These are phyloP conservation scores for Alternaria arborescens DNA, from an alignment of 2,329 filamentous ascomycete genomes.

Conservation along the genomic window DNA sequence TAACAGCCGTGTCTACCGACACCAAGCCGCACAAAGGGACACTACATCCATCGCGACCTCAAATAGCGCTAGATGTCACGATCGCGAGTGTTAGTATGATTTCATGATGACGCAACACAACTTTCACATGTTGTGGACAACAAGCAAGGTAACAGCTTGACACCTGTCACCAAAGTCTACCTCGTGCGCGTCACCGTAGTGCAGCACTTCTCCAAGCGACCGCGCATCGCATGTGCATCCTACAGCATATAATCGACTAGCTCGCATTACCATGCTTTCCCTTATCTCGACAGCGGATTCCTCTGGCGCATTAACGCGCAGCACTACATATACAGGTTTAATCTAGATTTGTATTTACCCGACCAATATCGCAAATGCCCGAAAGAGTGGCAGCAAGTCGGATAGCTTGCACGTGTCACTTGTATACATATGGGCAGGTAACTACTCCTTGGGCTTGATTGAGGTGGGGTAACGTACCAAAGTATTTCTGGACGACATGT, in stretches of 20 bases:
- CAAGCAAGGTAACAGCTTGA: conserved; percentile 2
- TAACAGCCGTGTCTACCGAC: conserved; percentile 8
- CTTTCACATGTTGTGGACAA: conserved; percentile 7
- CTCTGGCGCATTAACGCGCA: background rate
- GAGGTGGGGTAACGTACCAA: conserved; percentile 9
- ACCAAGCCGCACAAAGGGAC: conserved; percentile 3
- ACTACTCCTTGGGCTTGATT: conserved; percentile 8
- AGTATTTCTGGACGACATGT: conserved; percentile 10
- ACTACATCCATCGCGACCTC: background rate
- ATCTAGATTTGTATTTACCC: conserved; percentile 15
- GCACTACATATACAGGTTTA: conserved; percentile 8
- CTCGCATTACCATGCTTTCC: conserved; percentile 2
- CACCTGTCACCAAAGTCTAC: conserved; percentile 1
- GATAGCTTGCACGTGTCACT: conserved; percentile 1
- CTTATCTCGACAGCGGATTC: conserved; percentile 12
- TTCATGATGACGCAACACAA: conserved; percentile 11
- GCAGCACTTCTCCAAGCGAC: conserved; percentile 13
- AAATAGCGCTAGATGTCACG: background rate
- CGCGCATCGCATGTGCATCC: conserved; percentile 17
- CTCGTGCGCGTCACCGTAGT: conserved; percentile 8
- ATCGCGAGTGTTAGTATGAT: conserved; percentile 1
- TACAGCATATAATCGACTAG: background rate
- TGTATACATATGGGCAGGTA: background rate
- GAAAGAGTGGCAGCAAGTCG: conserved; percentile 1
- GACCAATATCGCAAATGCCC: conserved; percentile 9